A percentile compares a stretch with the other conserved stretches of the same genome.
Conservation (phyloP, 176 grass and related monocot genomes). For the Microstegium vimineum region DNA sequence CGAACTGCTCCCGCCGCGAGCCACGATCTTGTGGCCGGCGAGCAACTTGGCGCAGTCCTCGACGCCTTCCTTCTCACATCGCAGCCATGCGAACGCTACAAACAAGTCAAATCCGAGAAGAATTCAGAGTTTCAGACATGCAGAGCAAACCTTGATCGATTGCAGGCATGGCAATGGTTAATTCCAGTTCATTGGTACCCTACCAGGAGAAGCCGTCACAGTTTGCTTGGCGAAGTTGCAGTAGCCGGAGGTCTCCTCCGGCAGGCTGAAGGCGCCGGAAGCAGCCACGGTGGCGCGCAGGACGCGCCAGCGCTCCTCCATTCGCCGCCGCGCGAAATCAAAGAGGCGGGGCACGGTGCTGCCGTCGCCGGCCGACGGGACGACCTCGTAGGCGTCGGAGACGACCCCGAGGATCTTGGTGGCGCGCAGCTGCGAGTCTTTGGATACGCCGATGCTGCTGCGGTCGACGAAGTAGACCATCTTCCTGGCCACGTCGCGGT, state of each 20-base stretch:
- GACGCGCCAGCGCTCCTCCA: conserved; percentile 52
- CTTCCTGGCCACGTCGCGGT: conserved; percentile 42
- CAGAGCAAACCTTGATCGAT: not conserved
- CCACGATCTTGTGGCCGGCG: conserved; percentile 48
- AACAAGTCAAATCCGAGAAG: not conserved
- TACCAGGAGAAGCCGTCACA: conserved; percentile 39
- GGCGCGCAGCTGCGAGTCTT: conserved; percentile 75
- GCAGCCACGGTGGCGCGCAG: conserved; percentile 36
- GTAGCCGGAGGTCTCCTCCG: conserved; percentile 23
- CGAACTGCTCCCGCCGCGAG: conserved; percentile 52
- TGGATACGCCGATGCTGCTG: conserved; percentile 79
- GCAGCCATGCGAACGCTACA: conserved; percentile 70
- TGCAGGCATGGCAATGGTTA: not conserved
- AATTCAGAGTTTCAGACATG: not conserved
- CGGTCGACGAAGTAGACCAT: conserved; percentile 86
- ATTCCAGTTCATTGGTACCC: conserved; percentile 9
- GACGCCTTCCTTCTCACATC: conserved; percentile 42
- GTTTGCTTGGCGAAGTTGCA: conserved; percentile 51
- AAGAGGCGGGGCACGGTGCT: conserved; percentile 5
- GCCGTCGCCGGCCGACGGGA: not conserved
- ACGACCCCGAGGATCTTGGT: conserved; percentile 63
- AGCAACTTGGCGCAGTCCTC: conserved; percentile 47
- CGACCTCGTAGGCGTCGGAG: conserved; percentile 44
- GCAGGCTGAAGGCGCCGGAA: conserved; percentile 52
- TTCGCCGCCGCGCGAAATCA: conserved; percentile 39